These are phyloP conservation scores for Boletus fagicola DNA, from an alignment of 768 basidiomycete genomes.

Conservation along the genomic window DNA sequence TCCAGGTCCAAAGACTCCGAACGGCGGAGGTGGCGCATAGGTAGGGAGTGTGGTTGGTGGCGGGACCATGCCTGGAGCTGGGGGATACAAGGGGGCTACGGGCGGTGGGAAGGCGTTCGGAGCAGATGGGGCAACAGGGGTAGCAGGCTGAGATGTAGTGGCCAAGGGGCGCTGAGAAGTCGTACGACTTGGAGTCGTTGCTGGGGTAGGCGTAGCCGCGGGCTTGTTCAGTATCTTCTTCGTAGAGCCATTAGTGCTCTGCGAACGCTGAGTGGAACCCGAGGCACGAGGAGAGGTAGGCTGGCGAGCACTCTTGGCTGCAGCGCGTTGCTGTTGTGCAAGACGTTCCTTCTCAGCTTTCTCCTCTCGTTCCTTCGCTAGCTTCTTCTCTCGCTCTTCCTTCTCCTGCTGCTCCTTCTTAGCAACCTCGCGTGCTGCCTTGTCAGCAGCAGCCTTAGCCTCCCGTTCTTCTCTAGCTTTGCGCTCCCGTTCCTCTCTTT, in stretches of 20 bases:
- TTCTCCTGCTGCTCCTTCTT: conserved; percentile 51
- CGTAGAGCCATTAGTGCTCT: conserved; percentile 44
- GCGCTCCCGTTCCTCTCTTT: conserved; percentile 63
- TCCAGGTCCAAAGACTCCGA: conserved; percentile 46
- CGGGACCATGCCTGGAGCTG: conserved; percentile 41
- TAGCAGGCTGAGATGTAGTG: conserved; percentile 44
- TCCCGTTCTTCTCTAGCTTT: conserved; percentile 65
- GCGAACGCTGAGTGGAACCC: conserved; percentile 47
- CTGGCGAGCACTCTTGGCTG: conserved; percentile 45
- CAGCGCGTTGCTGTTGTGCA: conserved; percentile 50
- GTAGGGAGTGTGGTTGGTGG: conserved; percentile 51
- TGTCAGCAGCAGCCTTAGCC: conserved; percentile 49
- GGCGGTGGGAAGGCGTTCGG: conserved; percentile 43
- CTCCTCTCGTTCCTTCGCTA: conserved; percentile 62
- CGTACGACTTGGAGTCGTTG: conserved; percentile 36
- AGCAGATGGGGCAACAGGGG: conserved; percentile 36
- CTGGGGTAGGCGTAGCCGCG: conserved; percentile 28
- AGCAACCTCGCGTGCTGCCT: conserved; percentile 40
- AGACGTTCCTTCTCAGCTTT: conserved; percentile 49
- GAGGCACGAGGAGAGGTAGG: conserved; percentile 53
- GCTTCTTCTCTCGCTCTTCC: conserved; percentile 66
- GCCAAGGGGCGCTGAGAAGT: conserved; percentile 38
- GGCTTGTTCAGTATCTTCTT: conserved; percentile 67
- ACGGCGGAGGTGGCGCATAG: conserved; percentile 51
- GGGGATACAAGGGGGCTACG: conserved; percentile 49